Percentiles rank a stretch among this genome's conserved stretches.
Evolutionary conservation across 805 yeast genomes (phyloP).

Genomic region (Brettanomyces custersianus): DNA sequence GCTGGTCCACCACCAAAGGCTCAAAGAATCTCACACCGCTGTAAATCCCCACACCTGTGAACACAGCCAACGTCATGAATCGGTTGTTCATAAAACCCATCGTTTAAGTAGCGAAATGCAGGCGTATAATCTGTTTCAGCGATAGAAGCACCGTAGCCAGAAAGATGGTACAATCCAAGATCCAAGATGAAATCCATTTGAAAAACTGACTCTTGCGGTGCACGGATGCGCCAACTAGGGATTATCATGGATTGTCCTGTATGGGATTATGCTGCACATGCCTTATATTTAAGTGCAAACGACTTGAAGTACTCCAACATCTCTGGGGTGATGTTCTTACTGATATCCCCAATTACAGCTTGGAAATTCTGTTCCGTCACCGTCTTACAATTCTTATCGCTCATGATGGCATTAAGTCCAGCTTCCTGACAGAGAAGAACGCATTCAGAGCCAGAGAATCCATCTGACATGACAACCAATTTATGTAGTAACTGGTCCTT

Average conservation of each 20-base stretch:
- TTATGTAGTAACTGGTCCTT: constrained; percentile 34
- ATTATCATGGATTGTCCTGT: too few species aligned
- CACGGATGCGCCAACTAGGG: too few species aligned
- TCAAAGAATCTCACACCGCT: constrained; percentile 62
- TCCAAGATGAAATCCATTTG: too few species aligned
- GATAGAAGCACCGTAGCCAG: too few species aligned
- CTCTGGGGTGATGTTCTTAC: constrained; percentile 75
- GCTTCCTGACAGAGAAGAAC: constrained; percentile 91
- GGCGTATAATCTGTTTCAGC: too few species aligned
- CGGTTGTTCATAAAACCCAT: constrained; percentile 7
- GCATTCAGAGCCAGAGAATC: constrained; percentile 96
- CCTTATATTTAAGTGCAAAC: constrained; percentile 31
- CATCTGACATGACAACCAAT: constrained; percentile 63
- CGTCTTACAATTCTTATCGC: constrained; percentile 40
- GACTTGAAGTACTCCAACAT: constrained; percentile 70
- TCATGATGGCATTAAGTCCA: constrained; percentile 90
- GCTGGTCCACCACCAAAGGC: constrained; percentile 60
- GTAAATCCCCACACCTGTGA: constrained; percentile 33
- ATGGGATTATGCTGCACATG: too few species aligned
- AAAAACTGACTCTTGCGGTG: too few species aligned
- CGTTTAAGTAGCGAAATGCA: too few species aligned
- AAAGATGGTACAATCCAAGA: too few species aligned
- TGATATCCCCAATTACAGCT: constrained; percentile 56
- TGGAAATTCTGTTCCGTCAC: constrained; percentile 56
- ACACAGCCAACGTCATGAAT: constrained; percentile 17